phyloP scores from a whole-genome alignment of 805 yeast species.

The Wickerhamomyces silvicola region DNA sequence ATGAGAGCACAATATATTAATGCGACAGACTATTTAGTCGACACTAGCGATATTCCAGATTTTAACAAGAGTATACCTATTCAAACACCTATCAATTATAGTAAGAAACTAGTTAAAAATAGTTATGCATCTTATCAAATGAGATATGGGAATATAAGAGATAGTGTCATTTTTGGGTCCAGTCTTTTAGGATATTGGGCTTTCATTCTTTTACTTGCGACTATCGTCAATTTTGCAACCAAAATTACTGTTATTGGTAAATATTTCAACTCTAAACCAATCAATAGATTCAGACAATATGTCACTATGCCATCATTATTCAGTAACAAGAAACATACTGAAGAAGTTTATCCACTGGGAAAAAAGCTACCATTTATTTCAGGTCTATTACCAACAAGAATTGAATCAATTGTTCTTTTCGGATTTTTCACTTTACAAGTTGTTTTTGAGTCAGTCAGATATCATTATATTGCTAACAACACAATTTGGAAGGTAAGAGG shows the following conservation, averaged over 20 bases:
- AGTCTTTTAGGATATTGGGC: constrained; percentile 41
- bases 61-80: constrained; percentile 26
- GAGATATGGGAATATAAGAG: constrained; percentile 28
- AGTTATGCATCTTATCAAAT: constrained; percentile 15
- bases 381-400: constrained; percentile 22
- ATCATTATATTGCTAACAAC: constrained; percentile 9
- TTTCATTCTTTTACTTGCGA: constrained; percentile 31
- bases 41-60: constrained; percentile 23
- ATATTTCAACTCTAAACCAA: constrained; percentile 1
- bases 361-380: too few relatives aligned
- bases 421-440: constrained; percentile 23
- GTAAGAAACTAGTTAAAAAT: constrained; percentile 19
- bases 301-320: constrained; percentile 2
- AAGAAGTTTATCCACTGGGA: constrained; percentile 35
- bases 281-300: constrained; percentile 3
- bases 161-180: constrained; percentile 37
- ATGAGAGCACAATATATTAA: constrained; percentile 30
- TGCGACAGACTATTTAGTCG: constrained; percentile 32
- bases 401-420: constrained; percentile 26
- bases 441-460: constrained; percentile 13
- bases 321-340: constrained; percentile 3
- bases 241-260: constrained; percentile 1
- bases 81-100: constrained; percentile 27
- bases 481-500: constrained; percentile 14
- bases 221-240: constrained; percentile 14